A percentile compares a stretch with the other conserved stretches of the same genome.
Conservation (phyloP, 1,284 basidiomycete species). For the Inonotus obliquus region DNA sequence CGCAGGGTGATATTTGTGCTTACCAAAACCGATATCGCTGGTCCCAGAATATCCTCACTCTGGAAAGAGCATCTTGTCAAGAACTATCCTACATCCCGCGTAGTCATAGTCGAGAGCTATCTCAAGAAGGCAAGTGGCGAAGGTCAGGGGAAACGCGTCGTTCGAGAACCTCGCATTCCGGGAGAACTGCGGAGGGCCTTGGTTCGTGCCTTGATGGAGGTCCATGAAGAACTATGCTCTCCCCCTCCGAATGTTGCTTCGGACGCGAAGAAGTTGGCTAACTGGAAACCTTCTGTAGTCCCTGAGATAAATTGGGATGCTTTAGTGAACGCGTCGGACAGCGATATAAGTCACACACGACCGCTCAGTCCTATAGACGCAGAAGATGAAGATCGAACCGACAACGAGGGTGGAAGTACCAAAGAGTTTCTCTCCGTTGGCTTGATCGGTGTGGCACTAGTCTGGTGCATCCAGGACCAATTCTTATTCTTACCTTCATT, state of each 20-base stretch:
- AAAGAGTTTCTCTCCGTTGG: conserved; percentile 74
- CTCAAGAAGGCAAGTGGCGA: conserved; percentile 40
- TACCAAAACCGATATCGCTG: conserved; percentile 81
- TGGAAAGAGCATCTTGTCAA: conserved; percentile 66
- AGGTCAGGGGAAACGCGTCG: conserved; percentile 43
- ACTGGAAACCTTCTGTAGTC: conserved; percentile 67
- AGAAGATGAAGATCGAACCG: conserved; percentile 28
- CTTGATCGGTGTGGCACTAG: conserved; percentile 58
- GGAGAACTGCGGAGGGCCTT: conserved; percentile 54
- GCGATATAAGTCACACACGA: conserved; percentile 30
- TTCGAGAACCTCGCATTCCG: conserved; percentile 64
- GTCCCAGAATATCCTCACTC: conserved; percentile 47
- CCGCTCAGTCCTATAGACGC: conserved; percentile 25
- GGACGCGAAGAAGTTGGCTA: conserved; percentile 48
- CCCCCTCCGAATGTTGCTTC: conserved; percentile 59
- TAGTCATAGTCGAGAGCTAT: conserved; percentile 77
- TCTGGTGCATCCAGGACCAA: background rate
- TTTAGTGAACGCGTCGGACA: conserved; percentile 42
- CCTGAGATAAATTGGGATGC: conserved; percentile 70
- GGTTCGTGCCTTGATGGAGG: conserved; percentile 59
- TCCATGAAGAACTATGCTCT: conserved; percentile 63
- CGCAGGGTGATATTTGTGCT: conserved; percentile 73
- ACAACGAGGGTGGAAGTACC: conserved; percentile 28
- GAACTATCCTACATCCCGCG: conserved; percentile 48
- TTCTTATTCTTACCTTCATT: conserved; percentile 5